Evolutionary conservation across 2,329 filamentous ascomycete genomes (phyloP), one percentile per base, ranked within the genome.

Genomic region (Diplodia sapinea): DNA sequence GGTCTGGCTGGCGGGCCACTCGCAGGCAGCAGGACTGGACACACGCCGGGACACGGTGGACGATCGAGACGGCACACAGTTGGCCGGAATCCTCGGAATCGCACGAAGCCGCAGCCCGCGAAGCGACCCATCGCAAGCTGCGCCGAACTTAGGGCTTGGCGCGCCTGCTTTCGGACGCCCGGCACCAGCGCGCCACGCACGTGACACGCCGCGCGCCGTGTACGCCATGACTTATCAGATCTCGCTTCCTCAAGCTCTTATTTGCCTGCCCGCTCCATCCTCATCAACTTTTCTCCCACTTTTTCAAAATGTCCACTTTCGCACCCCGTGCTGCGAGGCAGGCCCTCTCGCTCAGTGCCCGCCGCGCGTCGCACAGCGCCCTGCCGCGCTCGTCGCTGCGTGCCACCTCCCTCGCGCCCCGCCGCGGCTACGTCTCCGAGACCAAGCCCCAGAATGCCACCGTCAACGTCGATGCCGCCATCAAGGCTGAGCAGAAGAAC

Each of bases 401-500:
- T 74, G 74, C 77, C 75, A 74, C 79, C 72, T 74, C 79, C 77
- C 73, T 76, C 70, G 69, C 70, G 66, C 73, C 79, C 63, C 81
- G 83, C 73, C 87, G 92, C 76, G 85, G 83, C 74, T 97, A 97
- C 85, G 93, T 97, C 70, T 91, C 92, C 33, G 90, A 94, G 82
- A 90, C 91, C 69, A 93, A 90, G 83, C 86, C 88, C 71, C 89
- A 92, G 73, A 87, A 88, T 79, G 92, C 93, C 62, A 92, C 93
- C 77, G 91, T 97, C 75, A 89, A 88, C 73, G 82, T 93, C 68
- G 93, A 97, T 74, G 91, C 90, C 12, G 89, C 93, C 69, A 94
- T 97, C 80, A 91, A 91, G 78, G 85, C 93, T 69, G 93, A 97
- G 72, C 93, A 94, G 81, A 91, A 91, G 78, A 89, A 91, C 38